These are phyloP conservation scores for Metschnikowia anglica DNA, from an alignment of 805 yeast genomes.

Conservation along the genomic window DNA sequence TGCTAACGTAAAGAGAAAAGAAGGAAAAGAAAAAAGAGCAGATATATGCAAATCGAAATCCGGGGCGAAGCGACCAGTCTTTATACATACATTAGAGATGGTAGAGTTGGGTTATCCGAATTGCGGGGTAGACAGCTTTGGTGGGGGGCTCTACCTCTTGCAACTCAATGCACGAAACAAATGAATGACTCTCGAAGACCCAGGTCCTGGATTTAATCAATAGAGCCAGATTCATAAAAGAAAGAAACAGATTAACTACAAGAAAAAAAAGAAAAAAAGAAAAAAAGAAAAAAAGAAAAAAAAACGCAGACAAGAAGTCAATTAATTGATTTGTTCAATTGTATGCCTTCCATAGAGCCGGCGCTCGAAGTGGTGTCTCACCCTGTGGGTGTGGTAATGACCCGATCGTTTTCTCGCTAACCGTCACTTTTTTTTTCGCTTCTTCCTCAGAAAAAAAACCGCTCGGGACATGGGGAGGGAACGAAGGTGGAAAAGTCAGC, in stretches of 20 bases:
- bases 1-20: neutral
- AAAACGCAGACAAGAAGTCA: neutral
- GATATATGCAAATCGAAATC: neutral
- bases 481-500: neutral
- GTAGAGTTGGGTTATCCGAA: neutral
- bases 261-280: neutral
- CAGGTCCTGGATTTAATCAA: neutral
- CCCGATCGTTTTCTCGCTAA: neutral
- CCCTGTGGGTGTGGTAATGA: constrained; percentile 5
- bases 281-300: neutral
- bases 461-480: neutral
- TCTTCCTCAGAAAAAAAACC: neutral
- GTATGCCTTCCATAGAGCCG: neutral
- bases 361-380: constrained; percentile 7
- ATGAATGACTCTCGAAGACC: constrained; percentile 9
- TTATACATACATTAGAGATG: neutral
- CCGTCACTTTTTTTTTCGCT: neutral
- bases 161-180: constrained; percentile 3
- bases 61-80: neutral
- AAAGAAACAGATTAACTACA: neutral
- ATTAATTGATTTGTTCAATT: neutral
- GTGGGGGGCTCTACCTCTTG: constrained; percentile 7
- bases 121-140: constrained; percentile 11
- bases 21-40: neutral
- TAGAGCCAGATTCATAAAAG: neutral